Conservation (phyloP, 2,329 filamentous ascomycete species). For the Colletotrichum neosansevieriae region DNA sequence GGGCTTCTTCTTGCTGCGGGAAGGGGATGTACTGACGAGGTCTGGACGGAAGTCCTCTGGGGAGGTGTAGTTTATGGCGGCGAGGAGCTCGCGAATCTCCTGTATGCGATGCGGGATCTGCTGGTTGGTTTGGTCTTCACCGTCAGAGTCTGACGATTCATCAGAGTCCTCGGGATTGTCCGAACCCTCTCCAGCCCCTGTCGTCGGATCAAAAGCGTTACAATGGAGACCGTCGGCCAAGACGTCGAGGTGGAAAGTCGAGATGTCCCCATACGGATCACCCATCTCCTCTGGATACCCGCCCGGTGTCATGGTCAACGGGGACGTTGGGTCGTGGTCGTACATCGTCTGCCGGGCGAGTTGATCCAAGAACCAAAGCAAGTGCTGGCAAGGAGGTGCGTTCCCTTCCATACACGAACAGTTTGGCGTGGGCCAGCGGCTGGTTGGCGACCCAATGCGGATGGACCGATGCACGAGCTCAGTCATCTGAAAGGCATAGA, state of each 20-base stretch:
- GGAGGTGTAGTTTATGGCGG: slow-evolving; percentile 49
- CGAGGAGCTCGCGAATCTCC: slow-evolving; percentile 65
- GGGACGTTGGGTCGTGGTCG: slow-evolving; percentile 50
- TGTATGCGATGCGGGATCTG: slow-evolving; percentile 55
- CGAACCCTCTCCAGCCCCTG: slow-evolving; percentile 41
- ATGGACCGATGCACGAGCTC: slow-evolving; percentile 66
- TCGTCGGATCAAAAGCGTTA: slow-evolving; percentile 50
- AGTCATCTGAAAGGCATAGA: slow-evolving; percentile 68
- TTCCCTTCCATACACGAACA: slow-evolving; percentile 58
- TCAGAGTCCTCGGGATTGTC: slow-evolving; percentile 42
- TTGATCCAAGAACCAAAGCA: slow-evolving; percentile 67
- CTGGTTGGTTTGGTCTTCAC: slow-evolving; percentile 42
- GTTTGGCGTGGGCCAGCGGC: slow-evolving; percentile 54
- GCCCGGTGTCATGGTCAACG: slow-evolving; percentile 56
- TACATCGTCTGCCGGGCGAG: slow-evolving; percentile 62
- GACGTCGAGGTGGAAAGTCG: slow-evolving; percentile 63
- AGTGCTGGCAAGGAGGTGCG: slow-evolving; percentile 60
- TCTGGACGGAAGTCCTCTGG: slow-evolving; percentile 61
- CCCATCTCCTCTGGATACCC: slow-evolving; percentile 61
- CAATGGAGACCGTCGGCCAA: slow-evolving; percentile 66
- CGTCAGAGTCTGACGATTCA: slow-evolving; percentile 45
- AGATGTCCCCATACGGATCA: slow-evolving; percentile 62
- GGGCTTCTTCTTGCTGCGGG: slow-evolving; percentile 46
- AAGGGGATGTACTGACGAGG: slow-evolving; percentile 52
- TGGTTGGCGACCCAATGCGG: slow-evolving; percentile 58